Base-by-base conservation (phyloP, 1,284 basidiomycete genomes). In the Schizophyllum commune region DNA sequence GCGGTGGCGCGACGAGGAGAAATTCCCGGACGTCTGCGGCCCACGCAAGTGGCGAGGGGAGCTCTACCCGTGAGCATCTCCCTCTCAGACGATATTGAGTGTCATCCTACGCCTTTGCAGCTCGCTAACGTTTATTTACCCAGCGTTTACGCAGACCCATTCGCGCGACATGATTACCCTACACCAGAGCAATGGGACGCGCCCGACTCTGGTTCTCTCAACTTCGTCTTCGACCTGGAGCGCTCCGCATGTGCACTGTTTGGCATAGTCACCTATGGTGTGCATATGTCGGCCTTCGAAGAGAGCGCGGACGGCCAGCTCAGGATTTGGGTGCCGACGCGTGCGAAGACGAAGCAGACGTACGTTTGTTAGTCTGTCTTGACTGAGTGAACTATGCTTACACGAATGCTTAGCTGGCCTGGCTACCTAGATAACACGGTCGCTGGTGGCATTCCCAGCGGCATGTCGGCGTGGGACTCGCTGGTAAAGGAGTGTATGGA, bases 401-500 rank as follows among this genome's bases (percentile, higher is more conserved):
- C 34, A 20, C 55, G n/a, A 65, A 51, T 5, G 52, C 22, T 55
- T 63, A 91, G 89, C 56, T 94, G 85, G 77, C 87, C 91, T 8
- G 86, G 89, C 0, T 82, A 79, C 62, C 76, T 91, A 15, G 92
- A 94, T 68, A 94, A 94, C 71, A 86, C 81, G 32, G 88, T 90
- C 32, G 90, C 90, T 11, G 90, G 91, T 1, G 90, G 90, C 11
- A 89, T 91, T 22, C 82, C 88, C 0, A 85, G 88, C 6, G 93
- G 95, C 1, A 87, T 91, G 74, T 73, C 79, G 0, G 77, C 85
- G 0, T 83, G 91, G 59, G 90, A 95, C 60, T 82, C 87, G 3
- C 79, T 98, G 59, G 82, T 97, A 53, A 96, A 97, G 69, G 96
- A 99, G 74, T 91, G 92, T 65, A 88, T 87, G 79, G 96, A 98